These are phyloP conservation scores for Udeniomyces megalosporus DNA, from an alignment of 768 basidiomycete species.

Conservation along the genomic window DNA sequence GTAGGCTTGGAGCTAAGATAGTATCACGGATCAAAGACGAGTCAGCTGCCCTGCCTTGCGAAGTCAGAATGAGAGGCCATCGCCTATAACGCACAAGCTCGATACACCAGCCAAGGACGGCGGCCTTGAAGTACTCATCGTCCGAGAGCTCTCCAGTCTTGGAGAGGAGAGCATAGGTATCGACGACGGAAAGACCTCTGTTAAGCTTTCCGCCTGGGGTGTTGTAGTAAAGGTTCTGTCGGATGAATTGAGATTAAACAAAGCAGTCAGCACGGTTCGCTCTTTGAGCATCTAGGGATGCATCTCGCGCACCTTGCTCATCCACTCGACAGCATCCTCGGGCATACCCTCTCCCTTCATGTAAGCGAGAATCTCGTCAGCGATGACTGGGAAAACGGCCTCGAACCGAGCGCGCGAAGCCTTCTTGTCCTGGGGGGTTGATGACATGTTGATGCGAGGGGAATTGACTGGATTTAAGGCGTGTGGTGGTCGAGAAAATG, in stretches of 20 bases:
- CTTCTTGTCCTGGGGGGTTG: slow-evolving; percentile 4
- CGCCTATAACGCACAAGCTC: slow-evolving; percentile 83
- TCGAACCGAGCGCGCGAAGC: slow-evolving; percentile 38
- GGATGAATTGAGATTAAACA: slow-evolving; percentile 10
- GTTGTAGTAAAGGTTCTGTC: slow-evolving; percentile 75
- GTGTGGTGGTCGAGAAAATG: neutral
- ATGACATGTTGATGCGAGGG: neutral
- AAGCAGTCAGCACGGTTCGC: neutral
- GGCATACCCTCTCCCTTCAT: slow-evolving; percentile 62
- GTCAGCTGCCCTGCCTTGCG: no score
- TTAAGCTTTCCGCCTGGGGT: slow-evolving; percentile 95
- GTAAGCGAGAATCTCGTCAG: slow-evolving; percentile 58
- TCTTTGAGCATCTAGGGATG: neutral
- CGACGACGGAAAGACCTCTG: slow-evolving; percentile 87
- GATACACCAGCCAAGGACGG: slow-evolving; percentile 85
- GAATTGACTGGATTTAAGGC: neutral
- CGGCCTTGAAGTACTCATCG: slow-evolving; percentile 75
- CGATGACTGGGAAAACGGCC: slow-evolving; percentile 50
- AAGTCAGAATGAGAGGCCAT: no score
- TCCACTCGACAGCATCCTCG: slow-evolving; percentile 69
- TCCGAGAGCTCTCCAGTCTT: slow-evolving; percentile 38
- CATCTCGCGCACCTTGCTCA: slow-evolving; percentile 42
- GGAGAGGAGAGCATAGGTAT: slow-evolving; percentile 71
- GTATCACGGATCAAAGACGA: neutral
- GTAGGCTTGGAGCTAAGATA: slow-evolving; percentile 75